Percentiles rank a stretch among this genome's conserved stretches.
Conservation (phyloP, 768 basidiomycete genomes). For the Lanmaoa rubissima region DNA sequence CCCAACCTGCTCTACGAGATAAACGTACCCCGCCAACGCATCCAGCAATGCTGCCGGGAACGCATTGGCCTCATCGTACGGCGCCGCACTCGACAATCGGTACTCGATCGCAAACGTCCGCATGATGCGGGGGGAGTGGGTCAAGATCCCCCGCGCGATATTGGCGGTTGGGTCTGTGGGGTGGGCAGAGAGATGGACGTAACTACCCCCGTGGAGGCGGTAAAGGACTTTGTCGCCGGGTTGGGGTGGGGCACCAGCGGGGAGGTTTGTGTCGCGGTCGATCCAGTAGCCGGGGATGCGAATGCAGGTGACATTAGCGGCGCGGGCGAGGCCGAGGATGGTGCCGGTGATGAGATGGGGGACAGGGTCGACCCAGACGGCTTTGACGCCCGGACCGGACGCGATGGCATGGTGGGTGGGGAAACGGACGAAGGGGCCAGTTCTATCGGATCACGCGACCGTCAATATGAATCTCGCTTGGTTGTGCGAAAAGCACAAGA, state of each 20-base stretch:
- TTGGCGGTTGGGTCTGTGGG: conserved; percentile 25
- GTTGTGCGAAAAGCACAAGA: neutral
- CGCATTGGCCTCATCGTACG: conserved; percentile 32
- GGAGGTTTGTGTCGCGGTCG: conserved; percentile 19
- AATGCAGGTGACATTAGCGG: conserved; percentile 26
- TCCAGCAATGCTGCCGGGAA: conserved; percentile 58
- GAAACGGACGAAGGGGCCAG: conserved; percentile 16
- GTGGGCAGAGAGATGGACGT: conserved; percentile 27
- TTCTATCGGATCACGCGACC: conserved; percentile 5
- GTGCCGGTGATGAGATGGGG: conserved; percentile 34
- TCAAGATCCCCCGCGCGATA: conserved; percentile 21
- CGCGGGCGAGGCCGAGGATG: conserved; percentile 27
- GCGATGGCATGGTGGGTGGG: conserved; percentile 22
- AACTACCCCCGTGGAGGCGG: conserved; percentile 33
- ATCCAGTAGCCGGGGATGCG: conserved; percentile 39
- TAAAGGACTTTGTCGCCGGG: conserved; percentile 36
- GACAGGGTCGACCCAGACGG: conserved; percentile 36
- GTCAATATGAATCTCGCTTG: neutral
- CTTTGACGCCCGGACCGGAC: conserved; percentile 24
- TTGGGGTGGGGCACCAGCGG: conserved; percentile 19
- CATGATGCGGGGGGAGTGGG: conserved; percentile 13
- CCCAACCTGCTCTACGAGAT: conserved; percentile 44
- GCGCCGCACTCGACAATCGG: conserved; percentile 37
- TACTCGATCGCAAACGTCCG: conserved; percentile 47
- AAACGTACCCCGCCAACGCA: conserved; percentile 47